Evolutionary conservation across 2,329 filamentous ascomycete species (phyloP), one percentile per base, ranked within the genome.

Genomic region (Colletotrichum cuscutae): DNA sequence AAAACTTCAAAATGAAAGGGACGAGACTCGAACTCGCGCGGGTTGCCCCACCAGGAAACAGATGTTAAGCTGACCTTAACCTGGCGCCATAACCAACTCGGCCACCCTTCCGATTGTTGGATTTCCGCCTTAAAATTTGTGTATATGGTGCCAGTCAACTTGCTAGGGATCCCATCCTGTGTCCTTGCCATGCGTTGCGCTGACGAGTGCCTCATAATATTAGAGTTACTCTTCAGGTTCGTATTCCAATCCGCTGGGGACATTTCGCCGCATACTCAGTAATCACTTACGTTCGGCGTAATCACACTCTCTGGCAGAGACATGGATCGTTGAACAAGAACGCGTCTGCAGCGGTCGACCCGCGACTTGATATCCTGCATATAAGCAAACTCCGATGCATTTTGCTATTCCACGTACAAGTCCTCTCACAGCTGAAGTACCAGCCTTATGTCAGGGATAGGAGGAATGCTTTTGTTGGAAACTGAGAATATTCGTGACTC

Each of bases 51-150:
- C 69, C 69, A 72, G 69, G 69, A 72, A 72, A 72, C 58, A 72
- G 69, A 72, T 72, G 69, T 68, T 72, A 68, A 72, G 69, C 58
- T 72, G 69, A 63, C 69, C 69, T 72, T 72, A 72, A 72, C 69
- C 69, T 72, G 69, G 69, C 69, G 69, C 69, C 69, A 72, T 72
- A 72, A 72, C 69, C 69, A 72, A 72, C 69, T 72, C 69, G 69
- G 69, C 65, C 69, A 72, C 69, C 69, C 69, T 72, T 72, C 69
- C 65, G 3, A 22, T 12, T 61, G 54, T 6, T 37, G 24, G 8
- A n/a, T 6, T 3, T 7, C 5, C 5, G 0, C 4, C 0, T 0
- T 5, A 0, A 3, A 7, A 42, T 15, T 2, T 19, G 1, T 6
- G 5, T 19, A 15, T 19, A 42, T 42, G 5, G 0, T 15, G 5